Conservation (phyloP, 768 basidiomycete genomes). For the Naganishia randhawae region DNA sequence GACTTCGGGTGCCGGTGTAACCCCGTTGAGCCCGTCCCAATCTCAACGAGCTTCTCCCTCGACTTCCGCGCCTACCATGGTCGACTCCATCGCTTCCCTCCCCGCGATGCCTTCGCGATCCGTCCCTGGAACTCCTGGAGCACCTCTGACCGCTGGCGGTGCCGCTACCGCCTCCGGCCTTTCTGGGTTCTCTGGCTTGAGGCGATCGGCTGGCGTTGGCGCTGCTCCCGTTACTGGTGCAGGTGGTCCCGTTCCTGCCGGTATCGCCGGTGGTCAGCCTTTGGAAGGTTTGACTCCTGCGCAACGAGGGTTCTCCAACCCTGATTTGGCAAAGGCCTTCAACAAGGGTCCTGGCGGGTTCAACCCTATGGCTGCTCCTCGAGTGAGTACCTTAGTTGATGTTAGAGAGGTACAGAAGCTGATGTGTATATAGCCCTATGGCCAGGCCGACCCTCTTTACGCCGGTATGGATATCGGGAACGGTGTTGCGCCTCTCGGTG, state of each 20-base stretch:
- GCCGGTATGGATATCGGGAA: constrained; percentile 31
- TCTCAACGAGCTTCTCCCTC: constrained; percentile 35
- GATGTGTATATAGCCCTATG: constrained; percentile 31
- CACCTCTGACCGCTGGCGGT: constrained; percentile 35
- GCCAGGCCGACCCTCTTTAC: constrained; percentile 40
- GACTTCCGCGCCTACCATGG: constrained; percentile 37
- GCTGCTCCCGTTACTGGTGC: constrained; percentile 20
- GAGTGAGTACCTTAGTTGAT: constrained; percentile 33
- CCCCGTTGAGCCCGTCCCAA: constrained; percentile 27
- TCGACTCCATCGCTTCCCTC: constrained; percentile 47
- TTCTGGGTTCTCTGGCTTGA: constrained; percentile 33
- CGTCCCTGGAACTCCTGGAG: constrained; percentile 49
- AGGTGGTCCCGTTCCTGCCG: constrained; percentile 28
- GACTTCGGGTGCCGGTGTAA: constrained; percentile 31
- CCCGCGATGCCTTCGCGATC: constrained; percentile 50
- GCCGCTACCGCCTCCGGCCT: constrained; percentile 35
- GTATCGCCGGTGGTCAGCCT: constrained; percentile 30
- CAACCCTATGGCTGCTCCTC: constrained; percentile 37
- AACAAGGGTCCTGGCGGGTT: constrained; percentile 41
- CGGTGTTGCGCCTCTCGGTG: constrained; percentile 31
- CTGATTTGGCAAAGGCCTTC: constrained; percentile 51
- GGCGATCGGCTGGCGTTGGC: constrained; percentile 30
- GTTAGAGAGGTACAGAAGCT: not conserved
- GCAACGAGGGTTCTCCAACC: constrained; percentile 50
- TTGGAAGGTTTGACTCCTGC: constrained; percentile 39